These are phyloP conservation scores for Fusarium scirpi DNA, from an alignment of 2,329 filamentous ascomycete species.

Conservation along the genomic window DNA sequence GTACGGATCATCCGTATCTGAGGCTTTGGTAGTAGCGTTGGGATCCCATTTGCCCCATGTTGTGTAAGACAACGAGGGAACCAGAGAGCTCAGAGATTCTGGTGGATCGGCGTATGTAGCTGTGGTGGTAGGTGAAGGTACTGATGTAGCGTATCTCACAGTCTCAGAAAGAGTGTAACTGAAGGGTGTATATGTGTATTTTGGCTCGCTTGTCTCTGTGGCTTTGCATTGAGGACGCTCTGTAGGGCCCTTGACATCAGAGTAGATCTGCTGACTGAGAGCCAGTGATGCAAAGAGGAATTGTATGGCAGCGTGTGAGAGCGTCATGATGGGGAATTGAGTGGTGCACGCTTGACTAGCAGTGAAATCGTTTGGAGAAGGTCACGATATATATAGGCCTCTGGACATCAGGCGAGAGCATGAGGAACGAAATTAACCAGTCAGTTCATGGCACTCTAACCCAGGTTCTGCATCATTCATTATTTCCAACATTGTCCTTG, in stretches of 20 bases:
- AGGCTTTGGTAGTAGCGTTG: conserved; percentile 44
- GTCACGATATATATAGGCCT: conserved; percentile 15
- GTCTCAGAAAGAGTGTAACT: conserved; percentile 51
- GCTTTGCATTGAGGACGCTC: conserved; percentile 46
- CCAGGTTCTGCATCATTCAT: neutral
- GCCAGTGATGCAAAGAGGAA: conserved; percentile 39
- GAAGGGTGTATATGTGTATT: conserved; percentile 47
- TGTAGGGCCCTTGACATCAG: conserved; percentile 46
- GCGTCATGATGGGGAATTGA: conserved; percentile 25
- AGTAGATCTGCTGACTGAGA: conserved; percentile 46
- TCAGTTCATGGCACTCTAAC: neutral
- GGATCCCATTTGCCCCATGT: conserved; percentile 54
- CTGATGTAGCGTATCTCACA: conserved; percentile 50
- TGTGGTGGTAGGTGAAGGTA: conserved; percentile 48
- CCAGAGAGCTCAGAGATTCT: conserved; percentile 43
- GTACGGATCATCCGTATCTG: conserved; percentile 48
- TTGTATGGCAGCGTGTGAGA: conserved; percentile 25
- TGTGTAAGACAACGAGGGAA: conserved; percentile 48
- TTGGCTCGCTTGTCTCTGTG: conserved; percentile 38
- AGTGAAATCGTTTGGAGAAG: neutral
- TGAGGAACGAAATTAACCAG: neutral
- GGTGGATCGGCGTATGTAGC: conserved; percentile 48
- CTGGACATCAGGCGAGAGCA: neutral
- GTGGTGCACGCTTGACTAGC: neutral
- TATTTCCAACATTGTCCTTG: neutral